These are phyloP conservation scores for Ploettnerulaceae sp. DNA, from an alignment of 2,329 filamentous ascomycete genomes.

Conservation along the genomic window DNA sequence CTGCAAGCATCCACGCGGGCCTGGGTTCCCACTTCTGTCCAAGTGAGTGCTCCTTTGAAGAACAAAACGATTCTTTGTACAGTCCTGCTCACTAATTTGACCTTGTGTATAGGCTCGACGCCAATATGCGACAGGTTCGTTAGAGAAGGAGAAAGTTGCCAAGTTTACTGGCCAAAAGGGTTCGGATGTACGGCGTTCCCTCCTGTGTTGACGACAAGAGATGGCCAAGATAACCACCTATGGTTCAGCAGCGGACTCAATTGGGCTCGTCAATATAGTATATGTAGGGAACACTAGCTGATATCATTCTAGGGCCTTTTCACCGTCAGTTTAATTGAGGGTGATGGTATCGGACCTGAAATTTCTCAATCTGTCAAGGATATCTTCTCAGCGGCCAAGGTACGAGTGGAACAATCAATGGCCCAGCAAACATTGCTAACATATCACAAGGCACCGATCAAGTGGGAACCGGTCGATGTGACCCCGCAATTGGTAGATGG, in stretches of 20 bases:
- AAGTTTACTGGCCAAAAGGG: slow-evolving; percentile 92
- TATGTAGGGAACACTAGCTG: slow-evolving; percentile 16
- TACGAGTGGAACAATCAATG: slow-evolving; percentile 39
- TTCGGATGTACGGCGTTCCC: slow-evolving; percentile 62
- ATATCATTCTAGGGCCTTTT: slow-evolving; percentile 69
- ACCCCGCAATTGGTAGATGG: slow-evolving; percentile 90
- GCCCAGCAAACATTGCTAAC: slow-evolving; percentile 21
- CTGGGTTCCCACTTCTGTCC: slow-evolving; percentile 44
- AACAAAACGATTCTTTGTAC: neutral
- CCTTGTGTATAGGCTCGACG: slow-evolving; percentile 43
- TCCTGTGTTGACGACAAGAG: slow-evolving; percentile 27
- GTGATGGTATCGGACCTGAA: slow-evolving; percentile 97
- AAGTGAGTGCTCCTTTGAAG: slow-evolving; percentile 46
- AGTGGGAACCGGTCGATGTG: slow-evolving; percentile 97
- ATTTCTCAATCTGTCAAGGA: slow-evolving; percentile 98
- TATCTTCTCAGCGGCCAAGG: slow-evolving; percentile 93
- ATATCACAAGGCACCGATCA: slow-evolving; percentile 67
- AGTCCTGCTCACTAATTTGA: slow-evolving; percentile 18
- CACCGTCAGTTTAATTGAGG: slow-evolving; percentile 95
- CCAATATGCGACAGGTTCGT: slow-evolving; percentile 54
- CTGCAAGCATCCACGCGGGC: slow-evolving; percentile 63
- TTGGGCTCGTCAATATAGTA: slow-evolving; percentile 15
- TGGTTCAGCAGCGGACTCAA: slow-evolving; percentile 21
- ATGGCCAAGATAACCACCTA: slow-evolving; percentile 29
- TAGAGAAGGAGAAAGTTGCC: slow-evolving; percentile 67